phyloP scores from a whole-genome alignment of 2,329 filamentous ascomycete species.

The Cytospora paraplurivora region DNA sequence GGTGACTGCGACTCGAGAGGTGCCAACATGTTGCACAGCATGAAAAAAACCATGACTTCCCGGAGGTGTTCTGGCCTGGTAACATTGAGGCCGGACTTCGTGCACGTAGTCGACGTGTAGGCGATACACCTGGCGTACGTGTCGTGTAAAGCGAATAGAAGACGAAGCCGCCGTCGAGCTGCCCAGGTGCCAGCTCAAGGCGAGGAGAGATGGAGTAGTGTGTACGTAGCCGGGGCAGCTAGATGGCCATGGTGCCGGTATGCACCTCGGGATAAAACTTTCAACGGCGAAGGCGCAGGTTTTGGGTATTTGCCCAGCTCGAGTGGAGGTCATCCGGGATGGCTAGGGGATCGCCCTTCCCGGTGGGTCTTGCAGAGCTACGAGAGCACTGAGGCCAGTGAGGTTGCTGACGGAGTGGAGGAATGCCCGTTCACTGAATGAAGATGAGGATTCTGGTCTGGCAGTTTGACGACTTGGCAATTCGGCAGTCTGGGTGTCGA shows the following conservation, averaged over 20 bases:
- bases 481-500: background rate
- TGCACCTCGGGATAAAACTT: slow-evolving; percentile 3
- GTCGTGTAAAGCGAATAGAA: background rate
- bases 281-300: slow-evolving; percentile 6
- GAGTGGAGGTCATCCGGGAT: slow-evolving; percentile 2
- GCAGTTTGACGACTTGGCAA: too few relatives aligned
- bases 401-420: slow-evolving; percentile 10
- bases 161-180: slow-evolving; percentile 3
- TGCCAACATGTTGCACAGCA: slow-evolving; percentile 3
- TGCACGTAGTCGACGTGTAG: slow-evolving; percentile 10
- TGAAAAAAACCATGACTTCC: slow-evolving; percentile 12
- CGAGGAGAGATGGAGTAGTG: slow-evolving; percentile 10
- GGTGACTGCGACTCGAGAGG: slow-evolving; percentile 1
- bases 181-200: slow-evolving; percentile 3
- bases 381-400: background rate
- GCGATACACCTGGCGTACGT: slow-evolving; percentile 11
- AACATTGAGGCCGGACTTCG: slow-evolving; percentile 1
- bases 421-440: slow-evolving; percentile 1
- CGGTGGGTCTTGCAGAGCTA: background rate
- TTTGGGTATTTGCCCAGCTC: slow-evolving; percentile 8
- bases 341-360: slow-evolving; percentile 3
- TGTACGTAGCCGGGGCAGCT: background rate
- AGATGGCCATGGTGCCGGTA: background rate
- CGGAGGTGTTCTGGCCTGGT: slow-evolving; percentile 10
- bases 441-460: background rate